Conservation (phyloP, 352 stramenopile genomes). For the Pythium dissotocum region DNA sequence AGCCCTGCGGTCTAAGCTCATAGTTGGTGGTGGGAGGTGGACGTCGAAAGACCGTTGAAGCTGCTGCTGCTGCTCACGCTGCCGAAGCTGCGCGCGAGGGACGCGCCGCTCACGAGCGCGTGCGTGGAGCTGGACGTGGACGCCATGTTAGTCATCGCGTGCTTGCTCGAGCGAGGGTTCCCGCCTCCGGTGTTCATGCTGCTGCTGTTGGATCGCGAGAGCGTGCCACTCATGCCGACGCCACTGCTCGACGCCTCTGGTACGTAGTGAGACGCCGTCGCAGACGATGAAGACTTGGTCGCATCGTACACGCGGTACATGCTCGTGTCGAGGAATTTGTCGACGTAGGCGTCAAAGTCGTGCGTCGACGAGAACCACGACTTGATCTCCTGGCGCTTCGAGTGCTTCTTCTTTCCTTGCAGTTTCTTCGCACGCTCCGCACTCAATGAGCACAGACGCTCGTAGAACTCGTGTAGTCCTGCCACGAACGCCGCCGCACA, state of each 20-base stretch:
- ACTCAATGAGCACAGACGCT: slow-evolving; percentile 54
- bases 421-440: slow-evolving; percentile 64
- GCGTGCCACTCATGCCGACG: slow-evolving; percentile 1
- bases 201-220: slow-evolving; percentile 26
- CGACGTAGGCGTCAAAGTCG: slow-evolving; percentile 80
- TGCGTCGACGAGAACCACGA: slow-evolving; percentile 85
- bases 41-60: slow-evolving; percentile 24
- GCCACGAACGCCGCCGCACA: slow-evolving; percentile 54
- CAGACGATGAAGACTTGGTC: not conserved
- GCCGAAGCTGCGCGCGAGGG: slow-evolving; percentile 44
- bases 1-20: slow-evolving; percentile 1
- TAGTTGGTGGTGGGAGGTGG: slow-evolving; percentile 26
- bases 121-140: slow-evolving; percentile 27
- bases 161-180: slow-evolving; percentile 16
- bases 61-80: slow-evolving; percentile 62
- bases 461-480: slow-evolving; percentile 68
- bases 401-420: slow-evolving; percentile 51
- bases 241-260: slow-evolving; percentile 5
- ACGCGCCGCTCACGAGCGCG: slow-evolving; percentile 34
- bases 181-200: slow-evolving; percentile 3
- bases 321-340: slow-evolving; percentile 60
- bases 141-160: slow-evolving; percentile 26
- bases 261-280: not conserved
- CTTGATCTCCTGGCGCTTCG: slow-evolving; percentile 82
- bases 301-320: slow-evolving; percentile 47